Evolutionary conservation across 306 rosid species (phyloP).

Genomic region (Psophocarpus tetragonolobus): DNA sequence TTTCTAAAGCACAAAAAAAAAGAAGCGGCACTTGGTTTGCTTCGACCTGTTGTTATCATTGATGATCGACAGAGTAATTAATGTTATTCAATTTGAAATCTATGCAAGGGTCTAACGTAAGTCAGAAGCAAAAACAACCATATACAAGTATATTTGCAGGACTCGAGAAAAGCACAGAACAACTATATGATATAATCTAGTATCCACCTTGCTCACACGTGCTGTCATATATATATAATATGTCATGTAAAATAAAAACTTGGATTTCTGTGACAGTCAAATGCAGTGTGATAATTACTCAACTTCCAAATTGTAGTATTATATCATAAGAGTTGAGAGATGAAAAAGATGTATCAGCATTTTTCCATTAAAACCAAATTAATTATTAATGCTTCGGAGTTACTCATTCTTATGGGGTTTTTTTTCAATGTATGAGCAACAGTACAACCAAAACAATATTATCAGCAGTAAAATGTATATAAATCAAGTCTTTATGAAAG

Average conservation of each 20-base stretch:
- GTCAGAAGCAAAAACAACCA: background rate
- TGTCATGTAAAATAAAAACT: background rate
- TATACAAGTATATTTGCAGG: background rate
- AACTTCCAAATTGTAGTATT: background rate
- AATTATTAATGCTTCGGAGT: background rate
- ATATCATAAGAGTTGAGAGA: background rate
- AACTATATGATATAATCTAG: background rate
- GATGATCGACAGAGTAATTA: background rate
- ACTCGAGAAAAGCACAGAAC: background rate
- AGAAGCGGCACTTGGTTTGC: background rate
- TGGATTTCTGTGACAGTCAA: conserved; percentile 8
- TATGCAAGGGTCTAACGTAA: background rate
- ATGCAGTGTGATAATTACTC: background rate
- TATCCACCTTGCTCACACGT: background rate
- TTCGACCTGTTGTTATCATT: background rate
- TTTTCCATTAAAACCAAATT: background rate
- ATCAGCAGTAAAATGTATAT: too few relatives aligned
- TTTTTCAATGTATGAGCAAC: too few relatives aligned
- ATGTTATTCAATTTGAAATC: too few relatives aligned
- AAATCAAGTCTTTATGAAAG: too few relatives aligned
- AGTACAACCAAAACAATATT: too few relatives aligned
- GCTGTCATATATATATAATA: too few relatives aligned
- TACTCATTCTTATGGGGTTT: too few relatives aligned
- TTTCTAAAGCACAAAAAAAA: background rate
- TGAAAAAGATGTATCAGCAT: background rate